Evolutionary conservation across 352 stramenopile genomes (phyloP).

Genomic region (Thalassiosira gravida): DNA sequence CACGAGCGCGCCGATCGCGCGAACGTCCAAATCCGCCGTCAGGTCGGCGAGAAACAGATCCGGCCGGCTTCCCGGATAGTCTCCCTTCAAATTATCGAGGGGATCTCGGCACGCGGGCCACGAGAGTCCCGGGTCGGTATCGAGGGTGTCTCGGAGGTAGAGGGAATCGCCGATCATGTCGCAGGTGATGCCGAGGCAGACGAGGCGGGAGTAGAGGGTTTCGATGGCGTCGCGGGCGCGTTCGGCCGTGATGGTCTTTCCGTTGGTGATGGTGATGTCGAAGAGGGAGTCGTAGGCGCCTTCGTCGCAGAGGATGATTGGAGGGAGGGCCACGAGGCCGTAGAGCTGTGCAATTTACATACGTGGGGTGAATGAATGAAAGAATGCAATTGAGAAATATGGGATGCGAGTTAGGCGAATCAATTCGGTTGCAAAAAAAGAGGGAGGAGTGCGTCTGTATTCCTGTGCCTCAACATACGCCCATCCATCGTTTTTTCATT

Average conservation of each 20-base stretch:
- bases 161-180: slow-evolving; percentile 19
- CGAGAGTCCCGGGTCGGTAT: not conserved
- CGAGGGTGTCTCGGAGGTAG: not conserved
- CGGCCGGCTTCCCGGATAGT: not conserved
- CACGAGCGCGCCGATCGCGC: slow-evolving; percentile 48
- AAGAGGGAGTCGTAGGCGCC: slow-evolving; percentile 44
- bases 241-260: not conserved
- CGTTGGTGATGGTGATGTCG: slow-evolving; percentile 28
- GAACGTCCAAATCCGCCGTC: slow-evolving; percentile 58
- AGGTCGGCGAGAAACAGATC: not conserved
- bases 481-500: too few relatives aligned
- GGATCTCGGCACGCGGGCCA: slow-evolving; percentile 22
- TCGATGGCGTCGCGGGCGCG: slow-evolving; percentile 8
- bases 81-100: not conserved
- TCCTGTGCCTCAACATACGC: too few relatives aligned
- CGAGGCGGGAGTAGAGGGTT: slow-evolving; percentile 18
- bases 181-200: slow-evolving; percentile 41
- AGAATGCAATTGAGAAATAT: too few relatives aligned
- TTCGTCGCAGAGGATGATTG: slow-evolving; percentile 46
- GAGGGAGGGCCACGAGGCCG: slow-evolving; percentile 42
- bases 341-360: too few relatives aligned
- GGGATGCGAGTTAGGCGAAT: too few relatives aligned
- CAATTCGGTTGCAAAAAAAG: too few relatives aligned
- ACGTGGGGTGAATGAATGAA: too few relatives aligned
- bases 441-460: too few relatives aligned